Base-by-base conservation (phyloP, 495 filamentous ascomycete species). In the Durotheca rogersii region DNA sequence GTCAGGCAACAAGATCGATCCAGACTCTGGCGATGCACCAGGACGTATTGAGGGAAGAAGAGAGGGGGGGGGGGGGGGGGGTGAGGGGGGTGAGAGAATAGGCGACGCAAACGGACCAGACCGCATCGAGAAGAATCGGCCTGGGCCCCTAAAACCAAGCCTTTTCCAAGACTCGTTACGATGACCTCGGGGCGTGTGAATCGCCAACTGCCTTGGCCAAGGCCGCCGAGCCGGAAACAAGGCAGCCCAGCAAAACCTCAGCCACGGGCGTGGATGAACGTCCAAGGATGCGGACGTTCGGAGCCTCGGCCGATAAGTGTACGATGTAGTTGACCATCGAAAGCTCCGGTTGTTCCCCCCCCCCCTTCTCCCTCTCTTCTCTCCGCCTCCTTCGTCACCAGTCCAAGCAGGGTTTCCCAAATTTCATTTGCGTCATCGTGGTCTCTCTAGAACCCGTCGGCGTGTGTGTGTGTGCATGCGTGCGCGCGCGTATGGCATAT, bases 211-310 rank as follows among this genome's bases (percentile, higher is more conserved):
- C n/a, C n/a, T 19, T 31, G 2, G 20, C 52, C 40, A 51, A 47
- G 53, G 21, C 46, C 46, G 41, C 47, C 53, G 47, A 57, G 53
- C 47, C 53, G 47, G 53, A 51, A 51, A 51, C 53, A 51, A 47
- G 36, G 36, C 21, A 4, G 23, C 9, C 23, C 9, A 27, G n/a
- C n/a, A n/a, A n/a, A n/a, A n/a, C n/a, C n/a, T n/a, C n/a, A 47
- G 14, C 41, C 36, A 35, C 43, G 39, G 37, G 40, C 10, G 27
- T 58, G 54, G 54, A 48, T 45, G 34, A 16, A 25, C 30, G 47
- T 41, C 21, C 23, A 40, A 36, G 38, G 23, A 27, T 19, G 40
- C 16, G 9, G 29, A 25, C 7, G 17, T 29, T 41, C 48, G 48
- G 43, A 45, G 35, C 25, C 39, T 30, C 55, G 55, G 55, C 43